Evolutionary conservation across 805 yeast species (phyloP).

Genomic region (Ogataea pini): DNA sequence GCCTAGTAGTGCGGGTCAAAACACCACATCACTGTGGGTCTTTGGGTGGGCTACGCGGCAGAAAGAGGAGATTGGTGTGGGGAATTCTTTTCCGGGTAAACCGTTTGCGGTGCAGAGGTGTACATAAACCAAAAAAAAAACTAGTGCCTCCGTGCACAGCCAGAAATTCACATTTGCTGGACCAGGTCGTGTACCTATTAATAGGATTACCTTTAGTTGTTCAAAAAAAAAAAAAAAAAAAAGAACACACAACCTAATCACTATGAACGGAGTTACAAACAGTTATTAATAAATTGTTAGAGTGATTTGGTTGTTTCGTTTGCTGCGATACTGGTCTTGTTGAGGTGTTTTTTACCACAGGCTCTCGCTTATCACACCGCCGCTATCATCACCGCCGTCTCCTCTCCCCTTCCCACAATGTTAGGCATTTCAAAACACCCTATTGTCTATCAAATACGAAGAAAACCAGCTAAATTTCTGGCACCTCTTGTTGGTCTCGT

Average conservation of each 20-base stretch:
- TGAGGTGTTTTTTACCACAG: too few species aligned
- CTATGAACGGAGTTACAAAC: background rate
- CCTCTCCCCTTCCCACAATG: background rate
- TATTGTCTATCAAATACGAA: conserved; percentile 56
- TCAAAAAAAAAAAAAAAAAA: background rate
- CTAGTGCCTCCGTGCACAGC: background rate
- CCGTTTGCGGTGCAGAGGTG: background rate
- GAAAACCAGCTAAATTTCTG: conserved; percentile 51
- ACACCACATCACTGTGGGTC: too few species aligned
- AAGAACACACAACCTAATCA: background rate
- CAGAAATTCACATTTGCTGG: too few species aligned
- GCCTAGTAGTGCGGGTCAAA: conserved; percentile 1
- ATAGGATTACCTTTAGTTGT: background rate
- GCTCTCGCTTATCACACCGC: too few species aligned
- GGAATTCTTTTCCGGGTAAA: background rate
- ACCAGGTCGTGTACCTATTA: conserved; percentile 4
- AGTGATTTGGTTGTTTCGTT: background rate
- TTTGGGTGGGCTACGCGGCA: conserved; percentile 3
- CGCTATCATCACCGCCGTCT: too few species aligned
- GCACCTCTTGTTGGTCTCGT: conserved; percentile 48
- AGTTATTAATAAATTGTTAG: background rate
- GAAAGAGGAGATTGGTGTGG: conserved; percentile 8
- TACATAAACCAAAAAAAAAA: too few species aligned
- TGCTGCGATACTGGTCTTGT: too few species aligned
- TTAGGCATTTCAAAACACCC: conserved; percentile 22